Percentiles rank a stretch among this genome's conserved stretches.
phyloP scores from a whole-genome alignment of 805 yeast species.

The Saccharomycopsis capsularis region DNA sequence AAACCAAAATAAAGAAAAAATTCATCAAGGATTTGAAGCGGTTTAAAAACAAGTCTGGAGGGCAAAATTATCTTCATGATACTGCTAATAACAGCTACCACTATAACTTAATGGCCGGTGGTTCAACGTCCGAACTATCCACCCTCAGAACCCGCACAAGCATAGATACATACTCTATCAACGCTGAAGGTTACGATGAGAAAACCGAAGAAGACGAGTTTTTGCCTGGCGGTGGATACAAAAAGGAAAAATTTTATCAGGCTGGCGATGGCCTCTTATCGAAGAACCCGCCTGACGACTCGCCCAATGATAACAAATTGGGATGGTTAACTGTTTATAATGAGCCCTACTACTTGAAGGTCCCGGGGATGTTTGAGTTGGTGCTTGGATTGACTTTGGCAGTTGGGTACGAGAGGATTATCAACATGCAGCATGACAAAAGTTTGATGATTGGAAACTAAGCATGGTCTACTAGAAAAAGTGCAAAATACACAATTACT shows the following conservation, averaged over 20 bases:
- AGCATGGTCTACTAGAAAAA: no score
- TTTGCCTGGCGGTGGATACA: neutral
- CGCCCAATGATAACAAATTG: constrained; percentile 50
- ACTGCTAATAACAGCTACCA: neutral
- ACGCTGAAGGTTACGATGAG: neutral
- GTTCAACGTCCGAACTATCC: neutral
- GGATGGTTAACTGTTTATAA: constrained; percentile 65
- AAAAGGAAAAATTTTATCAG: constrained; percentile 24
- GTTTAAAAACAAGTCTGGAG: constrained; percentile 15
- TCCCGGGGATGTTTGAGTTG: constrained; percentile 45
- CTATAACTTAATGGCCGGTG: neutral
- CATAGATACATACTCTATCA: neutral
- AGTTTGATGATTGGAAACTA: no score
- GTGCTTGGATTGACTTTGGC: constrained; percentile 49
- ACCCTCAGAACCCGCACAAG: no score
- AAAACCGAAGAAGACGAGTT: neutral
- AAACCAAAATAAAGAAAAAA: constrained; percentile 32
- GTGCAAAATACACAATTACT: no score
- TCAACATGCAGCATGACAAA: neutral
- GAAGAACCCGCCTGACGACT: constrained; percentile 49
- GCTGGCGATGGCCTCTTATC: constrained; percentile 52
- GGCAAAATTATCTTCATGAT: constrained; percentile 6
- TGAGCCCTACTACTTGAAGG: constrained; percentile 27
- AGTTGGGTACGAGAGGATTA: constrained; percentile 35
- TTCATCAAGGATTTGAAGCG: constrained; percentile 32